Percentiles rank a stretch among this genome's conserved stretches.
Evolutionary conservation across 768 basidiomycete genomes (phyloP).

Genomic region (Strobilomyces dryophilus): DNA sequence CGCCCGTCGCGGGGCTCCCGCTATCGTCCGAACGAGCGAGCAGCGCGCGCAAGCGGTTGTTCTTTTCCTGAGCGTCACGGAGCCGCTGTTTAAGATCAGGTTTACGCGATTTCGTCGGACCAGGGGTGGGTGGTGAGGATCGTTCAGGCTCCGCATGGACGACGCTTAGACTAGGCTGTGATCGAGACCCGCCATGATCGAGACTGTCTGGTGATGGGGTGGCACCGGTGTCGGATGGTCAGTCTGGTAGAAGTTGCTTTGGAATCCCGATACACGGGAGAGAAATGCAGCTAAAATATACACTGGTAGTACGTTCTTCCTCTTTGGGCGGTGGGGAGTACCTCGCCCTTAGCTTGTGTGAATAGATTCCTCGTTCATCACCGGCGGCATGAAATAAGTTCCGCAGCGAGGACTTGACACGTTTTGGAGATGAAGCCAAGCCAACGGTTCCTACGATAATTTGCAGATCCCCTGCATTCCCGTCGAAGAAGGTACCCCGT

Average conservation of each 20-base stretch:
- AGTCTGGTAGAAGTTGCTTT: background rate
- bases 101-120: background rate
- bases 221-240: background rate
- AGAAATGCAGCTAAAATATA: background rate
- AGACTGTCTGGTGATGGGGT: background rate
- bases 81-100: background rate
- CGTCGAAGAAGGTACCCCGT: background rate
- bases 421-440: background rate
- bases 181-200: background rate
- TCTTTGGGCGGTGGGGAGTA: background rate
- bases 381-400: background rate
- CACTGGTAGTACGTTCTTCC: background rate
- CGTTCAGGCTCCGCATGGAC: background rate
- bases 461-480: background rate
- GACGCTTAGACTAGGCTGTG: background rate
- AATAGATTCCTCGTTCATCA: background rate
- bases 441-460: background rate
- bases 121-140: background rate
- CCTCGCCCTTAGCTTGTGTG: background rate
- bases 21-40: background rate
- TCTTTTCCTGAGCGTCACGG: background rate
- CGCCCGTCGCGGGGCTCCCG: background rate
- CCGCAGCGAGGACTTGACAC: background rate
- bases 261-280: background rate
- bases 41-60: background rate